Percentiles rank a stretch among this genome's conserved stretches.
Conservation (phyloP, 768 basidiomycete species). For the Pilatotrama ljubarskyi region DNA sequence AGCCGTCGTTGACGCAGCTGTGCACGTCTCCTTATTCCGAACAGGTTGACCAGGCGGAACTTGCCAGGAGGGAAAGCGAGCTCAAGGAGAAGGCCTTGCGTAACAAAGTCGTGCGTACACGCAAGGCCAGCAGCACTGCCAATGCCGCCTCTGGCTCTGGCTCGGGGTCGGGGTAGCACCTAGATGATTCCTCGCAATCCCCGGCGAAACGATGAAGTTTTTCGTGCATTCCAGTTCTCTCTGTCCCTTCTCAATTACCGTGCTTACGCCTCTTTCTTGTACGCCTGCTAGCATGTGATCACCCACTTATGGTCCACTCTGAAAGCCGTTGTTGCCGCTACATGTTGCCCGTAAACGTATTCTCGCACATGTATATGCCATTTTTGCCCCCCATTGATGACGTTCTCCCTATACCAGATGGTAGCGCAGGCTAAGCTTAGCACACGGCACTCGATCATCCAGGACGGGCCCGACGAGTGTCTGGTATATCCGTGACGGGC, state of each 20-base stretch:
- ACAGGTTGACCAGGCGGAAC: slow-evolving; percentile 38
- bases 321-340: background rate
- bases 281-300: slow-evolving; percentile 1
- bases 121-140: slow-evolving; percentile 45
- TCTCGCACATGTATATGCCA: slow-evolving; percentile 13
- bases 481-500: background rate
- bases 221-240: background rate
- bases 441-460: background rate
- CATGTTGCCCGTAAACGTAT: slow-evolving; percentile 9
- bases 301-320: background rate
- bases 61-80: slow-evolving; percentile 74
- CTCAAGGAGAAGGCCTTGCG: slow-evolving; percentile 79
- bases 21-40: background rate
- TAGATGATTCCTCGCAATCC: background rate
- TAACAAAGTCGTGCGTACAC: slow-evolving; percentile 77
- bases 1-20: background rate
- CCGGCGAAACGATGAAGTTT: background rate
- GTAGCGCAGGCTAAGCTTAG: slow-evolving; percentile 5
- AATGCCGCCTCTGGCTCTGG: background rate
- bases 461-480: background rate
- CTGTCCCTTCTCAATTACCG: background rate
- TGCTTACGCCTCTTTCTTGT: slow-evolving; percentile 6
- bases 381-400: slow-evolving; percentile 13
- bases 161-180: slow-evolving; percentile 1
- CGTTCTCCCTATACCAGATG: slow-evolving; percentile 6